phyloP scores from a whole-genome alignment of 106 monocot species.

The Platanthera guangdongensis region DNA sequence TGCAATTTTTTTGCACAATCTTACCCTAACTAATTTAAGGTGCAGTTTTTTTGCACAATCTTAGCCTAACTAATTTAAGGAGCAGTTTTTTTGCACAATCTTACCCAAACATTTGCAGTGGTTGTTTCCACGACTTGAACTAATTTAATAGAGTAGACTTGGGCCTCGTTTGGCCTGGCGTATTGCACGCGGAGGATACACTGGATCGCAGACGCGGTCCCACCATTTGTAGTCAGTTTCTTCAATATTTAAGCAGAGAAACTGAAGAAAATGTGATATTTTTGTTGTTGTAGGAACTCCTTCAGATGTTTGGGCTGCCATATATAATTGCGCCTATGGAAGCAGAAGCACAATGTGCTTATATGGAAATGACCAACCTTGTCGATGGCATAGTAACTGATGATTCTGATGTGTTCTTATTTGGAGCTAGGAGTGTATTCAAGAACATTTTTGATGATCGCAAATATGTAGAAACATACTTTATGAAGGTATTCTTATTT shows the following conservation, averaged over 20 bases:
- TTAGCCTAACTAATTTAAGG: too few species aligned
- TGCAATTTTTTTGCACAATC: too few species aligned
- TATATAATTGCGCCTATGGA: slow-evolving; percentile 99
- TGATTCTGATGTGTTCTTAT: slow-evolving; percentile 96
- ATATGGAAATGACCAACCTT: slow-evolving; percentile 76
- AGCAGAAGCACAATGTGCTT: slow-evolving; percentile 98
- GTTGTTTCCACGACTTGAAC: too few species aligned
- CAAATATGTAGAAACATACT: slow-evolving; percentile 99
- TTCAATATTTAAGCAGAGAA: not conserved
- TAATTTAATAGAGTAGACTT: too few species aligned
- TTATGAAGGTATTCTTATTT: slow-evolving; percentile 69
- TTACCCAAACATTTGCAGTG: too few species aligned
- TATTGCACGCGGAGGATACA: too few species aligned
- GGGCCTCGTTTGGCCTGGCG: too few species aligned
- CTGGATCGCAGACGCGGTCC: too few species aligned
- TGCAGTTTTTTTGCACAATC: too few species aligned
- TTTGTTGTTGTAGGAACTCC: slow-evolving; percentile 54
- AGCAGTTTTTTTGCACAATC: too few species aligned
- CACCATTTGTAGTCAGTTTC: not conserved
- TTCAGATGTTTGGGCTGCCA: slow-evolving; percentile 99
- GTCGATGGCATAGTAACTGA: slow-evolving; percentile 99
- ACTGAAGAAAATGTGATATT: slow-evolving; percentile 1
- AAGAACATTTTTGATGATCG: slow-evolving; percentile 98
- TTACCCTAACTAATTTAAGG: too few species aligned
- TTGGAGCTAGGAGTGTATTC: slow-evolving; percentile 81